Conservation (phyloP, 2,329 filamentous ascomycete genomes). For the Pyricularia sp. region DNA sequence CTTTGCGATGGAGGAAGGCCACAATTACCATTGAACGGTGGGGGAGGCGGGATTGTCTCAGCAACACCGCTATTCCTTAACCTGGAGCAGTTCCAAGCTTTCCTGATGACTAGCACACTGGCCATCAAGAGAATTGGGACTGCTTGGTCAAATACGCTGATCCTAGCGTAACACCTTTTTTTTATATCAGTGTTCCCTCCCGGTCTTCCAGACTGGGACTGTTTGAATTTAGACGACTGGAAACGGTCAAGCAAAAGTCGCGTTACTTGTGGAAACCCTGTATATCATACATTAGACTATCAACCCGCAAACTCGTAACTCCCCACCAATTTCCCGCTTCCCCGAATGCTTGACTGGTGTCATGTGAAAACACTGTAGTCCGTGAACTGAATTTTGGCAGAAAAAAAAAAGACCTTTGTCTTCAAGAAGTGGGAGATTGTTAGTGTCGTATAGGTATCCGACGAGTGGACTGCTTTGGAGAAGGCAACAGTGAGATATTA, state of each 20-base stretch:
- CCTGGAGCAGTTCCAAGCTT: not conserved
- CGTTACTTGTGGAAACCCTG: not conserved
- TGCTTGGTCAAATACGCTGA: not conserved
- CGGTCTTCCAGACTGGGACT: not conserved
- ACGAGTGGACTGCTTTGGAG: not conserved
- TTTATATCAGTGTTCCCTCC: not conserved
- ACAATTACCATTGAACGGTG: not conserved
- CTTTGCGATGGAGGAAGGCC: not conserved
- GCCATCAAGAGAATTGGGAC: not conserved
- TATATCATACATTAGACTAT: slow-evolving; percentile 1
- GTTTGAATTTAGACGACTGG: not conserved
- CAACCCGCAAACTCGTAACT: not conserved
- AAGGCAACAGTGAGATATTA: not conserved
- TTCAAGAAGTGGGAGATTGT: not conserved
- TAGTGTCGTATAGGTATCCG: not conserved
- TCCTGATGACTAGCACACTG: not conserved
- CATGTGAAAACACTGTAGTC: not conserved
- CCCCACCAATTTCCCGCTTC: not conserved
- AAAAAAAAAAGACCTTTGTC: not conserved
- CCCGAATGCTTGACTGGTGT: not conserved
- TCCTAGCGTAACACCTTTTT: not conserved
- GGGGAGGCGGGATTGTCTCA: not conserved
- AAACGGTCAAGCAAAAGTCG: not conserved
- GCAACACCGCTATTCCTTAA: not conserved
- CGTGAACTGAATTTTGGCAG: not conserved